Base-by-base conservation (phyloP, 1,284 basidiomycete species). In the Rhodotorula sp. region DNA sequence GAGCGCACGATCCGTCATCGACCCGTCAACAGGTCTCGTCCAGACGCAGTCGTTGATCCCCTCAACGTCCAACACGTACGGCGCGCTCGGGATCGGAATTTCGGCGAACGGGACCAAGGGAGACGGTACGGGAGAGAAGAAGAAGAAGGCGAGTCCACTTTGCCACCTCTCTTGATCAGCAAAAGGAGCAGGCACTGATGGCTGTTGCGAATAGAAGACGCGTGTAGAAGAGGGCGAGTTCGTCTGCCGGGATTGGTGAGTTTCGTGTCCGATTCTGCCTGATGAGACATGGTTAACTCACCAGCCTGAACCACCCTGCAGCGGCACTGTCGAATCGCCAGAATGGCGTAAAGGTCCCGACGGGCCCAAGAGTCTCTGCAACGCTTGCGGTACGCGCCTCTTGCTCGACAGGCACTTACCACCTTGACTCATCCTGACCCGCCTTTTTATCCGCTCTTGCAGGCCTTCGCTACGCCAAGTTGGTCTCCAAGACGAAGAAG, bases 401-500 rank as follows among this genome's bases (percentile, higher is more conserved):
- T 14, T 18, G 7, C 47, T 18, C 23, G 50, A 23, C 50, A 14
- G 8, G 18, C n/a, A 14, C 8, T 21, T 8, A n/a, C 50, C 12
- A 23, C 21, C 23, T n/a, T 52, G 50, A 52, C n/a, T 21, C 38
- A 14, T 43, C 12, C 38, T 43, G 38, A 43, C 38, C 38, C 38
- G 38, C 10, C n/a, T 52, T 21, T 8, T 23, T 5, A 8, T 45
- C 48, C 3, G 0, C 19, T 28, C 45, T 3, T 18, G 91, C 90
- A 76, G 90, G 90, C 34, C 82, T 93, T 58, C 86, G 90, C 62
- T 92, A 90, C 89, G 91, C 91, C 61, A 92, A 92, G 81, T 74
- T 77, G 62, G 76, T 73, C 45, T 77, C 75, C 38, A 77, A 77
- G 63, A 67, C 48, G 54, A 75, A 72, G 56, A 76, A 76, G 62